Base-by-base conservation (phyloP, 1,284 basidiomycete genomes). In the Rhodotorula sp. region DNA sequence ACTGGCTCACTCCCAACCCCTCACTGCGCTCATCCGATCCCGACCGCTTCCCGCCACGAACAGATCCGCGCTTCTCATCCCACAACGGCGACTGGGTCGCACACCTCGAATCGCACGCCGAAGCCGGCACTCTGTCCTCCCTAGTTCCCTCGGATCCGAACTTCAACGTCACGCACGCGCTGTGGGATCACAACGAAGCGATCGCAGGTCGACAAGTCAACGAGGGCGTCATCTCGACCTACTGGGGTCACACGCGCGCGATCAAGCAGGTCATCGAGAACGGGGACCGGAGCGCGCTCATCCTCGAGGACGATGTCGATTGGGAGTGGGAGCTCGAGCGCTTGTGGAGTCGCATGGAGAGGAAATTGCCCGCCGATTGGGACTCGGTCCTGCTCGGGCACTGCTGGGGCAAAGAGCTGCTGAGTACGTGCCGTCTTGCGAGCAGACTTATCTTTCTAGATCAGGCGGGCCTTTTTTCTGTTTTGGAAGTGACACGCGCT, bases 221-320 rank as follows among this genome's bases (percentile, higher is more conserved):
- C 59, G 75, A 77, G 43, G 78, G 74, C 26, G 75, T 76, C 52
- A 75, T 79, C 52, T 69, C 70, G 49, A 75, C 76, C n/a, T 92
- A 90, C 88, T 84, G 87, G 75, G 91, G 90, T 1, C 90, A 92
- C 80, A 74, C 88, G 28, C 81, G 82, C 47, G 83, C 86, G 50
- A 85, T 91, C 62, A 72, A 78, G 49, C 61, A 75, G 47, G 77
- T 82, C 49, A 68, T 62, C 19, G 79, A 80, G 28, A 78, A 77
- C 55, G 66, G 72, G 0, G 80, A 81, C 79, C 71, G 79, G 1
- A 81, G 84, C 18, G 82, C 82, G 0, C 78, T 92, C 21, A 84
- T 92, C 26, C 81, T 92, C 26, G 90, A 92, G 81, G 91, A 92
- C 78, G 90, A 92, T 72, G 82, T 92, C 21, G 89, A 92, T 78